Percentiles rank a stretch among this genome's conserved stretches.
These are phyloP conservation scores for Elongisporangium undulatum DNA, from an alignment of 352 stramenopile species.

Conservation along the genomic window DNA sequence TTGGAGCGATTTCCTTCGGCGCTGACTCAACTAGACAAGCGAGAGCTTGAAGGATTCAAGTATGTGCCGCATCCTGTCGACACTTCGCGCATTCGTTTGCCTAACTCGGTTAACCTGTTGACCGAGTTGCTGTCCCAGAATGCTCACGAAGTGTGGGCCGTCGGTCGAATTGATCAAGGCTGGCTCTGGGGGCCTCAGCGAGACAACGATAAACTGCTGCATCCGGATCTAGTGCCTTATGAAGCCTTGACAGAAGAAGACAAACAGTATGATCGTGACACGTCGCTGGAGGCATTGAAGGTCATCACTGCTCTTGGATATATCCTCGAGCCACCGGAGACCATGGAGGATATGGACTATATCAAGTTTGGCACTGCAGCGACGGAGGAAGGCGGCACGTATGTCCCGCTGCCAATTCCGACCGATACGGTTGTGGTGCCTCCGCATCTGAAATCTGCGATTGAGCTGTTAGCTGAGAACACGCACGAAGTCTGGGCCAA, in stretches of 20 bases:
- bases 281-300: conserved; percentile 72
- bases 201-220: conserved; percentile 66
- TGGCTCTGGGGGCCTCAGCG: conserved; percentile 59
- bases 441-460: conserved; percentile 51
- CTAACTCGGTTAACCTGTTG: conserved; percentile 56
- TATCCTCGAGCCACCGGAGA: conserved; percentile 49
- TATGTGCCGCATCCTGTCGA: conserved; percentile 66
- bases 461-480: conserved; percentile 75
- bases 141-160: conserved; percentile 76
- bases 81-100: conserved; percentile 54
- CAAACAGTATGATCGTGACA: conserved; percentile 82
- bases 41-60: conserved; percentile 79
- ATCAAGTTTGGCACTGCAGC: conserved; percentile 54
- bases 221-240: conserved; percentile 70
- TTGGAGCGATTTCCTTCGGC: conserved; percentile 70
- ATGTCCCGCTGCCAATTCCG: conserved; percentile 54
- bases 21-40: conserved; percentile 61
- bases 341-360: conserved; percentile 38
- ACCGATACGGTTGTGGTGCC: conserved; percentile 62
- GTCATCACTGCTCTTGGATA: conserved; percentile 74
- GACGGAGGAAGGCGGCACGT: conserved; percentile 45
- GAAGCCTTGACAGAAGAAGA: conserved; percentile 66
- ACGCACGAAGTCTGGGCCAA: conserved; percentile 81
- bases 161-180: conserved; percentile 62
- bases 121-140: conserved; percentile 70